Conservation (phyloP, 1,139 yeast genomes). For the Geotrichum siamense region DNA sequence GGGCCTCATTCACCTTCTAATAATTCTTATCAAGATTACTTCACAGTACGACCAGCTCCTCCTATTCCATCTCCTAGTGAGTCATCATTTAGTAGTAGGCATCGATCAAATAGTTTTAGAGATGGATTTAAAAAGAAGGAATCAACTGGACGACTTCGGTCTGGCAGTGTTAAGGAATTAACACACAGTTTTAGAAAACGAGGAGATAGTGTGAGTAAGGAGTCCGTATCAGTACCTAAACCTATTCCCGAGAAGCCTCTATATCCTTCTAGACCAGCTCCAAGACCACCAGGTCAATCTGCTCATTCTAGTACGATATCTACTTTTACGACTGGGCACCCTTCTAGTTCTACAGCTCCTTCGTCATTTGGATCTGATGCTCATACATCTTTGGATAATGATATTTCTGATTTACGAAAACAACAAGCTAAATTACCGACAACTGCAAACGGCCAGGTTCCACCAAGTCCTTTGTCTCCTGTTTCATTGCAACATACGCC, state of each 20-base stretch:
- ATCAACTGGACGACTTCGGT: conserved; percentile 13
- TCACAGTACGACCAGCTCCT: conserved; percentile 16
- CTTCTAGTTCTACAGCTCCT: conserved; percentile 4
- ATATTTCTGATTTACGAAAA: conserved; percentile 4
- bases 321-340: conserved; percentile 53
- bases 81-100: conserved; percentile 1
- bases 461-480: conserved; percentile 8
- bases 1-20: conserved; percentile 1
- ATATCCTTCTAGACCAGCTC: conserved; percentile 65
- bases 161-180: conserved; percentile 18
- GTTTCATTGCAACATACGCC: not conserved
- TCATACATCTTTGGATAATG: conserved; percentile 1
- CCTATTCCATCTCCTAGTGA: conserved; percentile 31
- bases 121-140: conserved; percentile 16
- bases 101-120: conserved; percentile 16
- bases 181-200: conserved; percentile 16
- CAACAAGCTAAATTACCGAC: conserved; percentile 11
- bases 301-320: conserved; percentile 27
- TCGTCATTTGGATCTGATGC: conserved; percentile 21
- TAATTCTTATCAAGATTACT: conserved; percentile 6
- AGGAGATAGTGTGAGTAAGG: conserved; percentile 15
- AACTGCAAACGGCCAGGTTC: not conserved
- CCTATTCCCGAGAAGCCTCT: conserved; percentile 31
- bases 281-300: conserved; percentile 40
- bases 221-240: conserved; percentile 9